phyloP scores from a whole-genome alignment of 306 rosid species.

The Sicyos baderoa region DNA sequence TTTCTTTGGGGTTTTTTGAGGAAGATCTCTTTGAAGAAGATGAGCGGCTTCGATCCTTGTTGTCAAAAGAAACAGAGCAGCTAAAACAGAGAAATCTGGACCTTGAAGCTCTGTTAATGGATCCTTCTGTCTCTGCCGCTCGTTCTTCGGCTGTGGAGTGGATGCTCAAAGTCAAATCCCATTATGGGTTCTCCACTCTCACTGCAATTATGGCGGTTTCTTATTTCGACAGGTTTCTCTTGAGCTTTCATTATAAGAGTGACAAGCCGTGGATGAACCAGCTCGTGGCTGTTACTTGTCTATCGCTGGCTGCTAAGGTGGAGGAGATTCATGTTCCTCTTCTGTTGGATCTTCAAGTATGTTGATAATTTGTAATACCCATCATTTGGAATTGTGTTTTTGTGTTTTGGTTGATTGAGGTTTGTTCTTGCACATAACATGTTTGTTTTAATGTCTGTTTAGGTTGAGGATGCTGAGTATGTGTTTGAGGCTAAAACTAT shows the following conservation, averaged over 20 bases:
- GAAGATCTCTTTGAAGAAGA: constrained; percentile 76
- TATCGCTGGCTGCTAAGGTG: constrained; percentile 62
- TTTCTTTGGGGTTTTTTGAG: constrained; percentile 41
- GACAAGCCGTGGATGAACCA: constrained; percentile 63
- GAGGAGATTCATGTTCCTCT: constrained; percentile 67
- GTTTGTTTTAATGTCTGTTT: constrained; percentile 16
- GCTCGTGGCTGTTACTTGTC: constrained; percentile 60
- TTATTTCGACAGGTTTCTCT: constrained; percentile 48
- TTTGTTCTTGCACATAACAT: not conserved
- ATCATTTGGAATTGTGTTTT: not conserved
- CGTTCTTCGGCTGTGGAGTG: constrained; percentile 45
- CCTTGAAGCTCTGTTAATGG: constrained; percentile 15
- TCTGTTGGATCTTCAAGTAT: constrained; percentile 58
- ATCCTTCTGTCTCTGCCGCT: constrained; percentile 28
- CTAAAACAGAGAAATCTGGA: constrained; percentile 20
- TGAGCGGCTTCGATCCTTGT: constrained; percentile 53
- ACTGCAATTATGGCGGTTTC: constrained; percentile 52
- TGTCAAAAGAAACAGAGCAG: constrained; percentile 52
- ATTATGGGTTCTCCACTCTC: constrained; percentile 46
- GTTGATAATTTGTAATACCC: not conserved
- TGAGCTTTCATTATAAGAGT: constrained; percentile 41
- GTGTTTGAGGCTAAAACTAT: constrained; percentile 59
- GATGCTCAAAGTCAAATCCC: constrained; percentile 57
- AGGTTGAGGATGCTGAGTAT: constrained; percentile 44
- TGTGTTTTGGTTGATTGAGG: not conserved